Conservation (phyloP, 805 yeast species). For the Zygotorulaspora chibaensis region DNA sequence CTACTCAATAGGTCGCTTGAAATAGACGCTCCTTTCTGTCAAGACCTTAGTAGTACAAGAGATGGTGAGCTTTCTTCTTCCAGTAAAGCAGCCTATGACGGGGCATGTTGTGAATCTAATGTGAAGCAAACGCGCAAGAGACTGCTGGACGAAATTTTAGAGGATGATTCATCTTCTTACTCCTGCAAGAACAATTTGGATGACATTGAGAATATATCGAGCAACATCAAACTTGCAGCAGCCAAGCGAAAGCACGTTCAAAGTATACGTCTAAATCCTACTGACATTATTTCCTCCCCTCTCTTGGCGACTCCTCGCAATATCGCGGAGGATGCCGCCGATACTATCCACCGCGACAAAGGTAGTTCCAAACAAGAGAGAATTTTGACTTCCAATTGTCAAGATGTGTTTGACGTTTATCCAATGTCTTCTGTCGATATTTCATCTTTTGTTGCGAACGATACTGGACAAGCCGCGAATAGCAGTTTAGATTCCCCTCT, state of each 20-base stretch:
- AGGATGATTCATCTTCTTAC: slow-evolving; percentile 13
- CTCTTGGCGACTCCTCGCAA: not conserved
- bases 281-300: not conserved
- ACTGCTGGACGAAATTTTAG: slow-evolving; percentile 17
- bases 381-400: not conserved
- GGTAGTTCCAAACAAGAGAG: not conserved
- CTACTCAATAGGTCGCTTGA: slow-evolving; percentile 16
- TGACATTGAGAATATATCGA: slow-evolving; percentile 1
- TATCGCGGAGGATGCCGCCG: too few relatives aligned
- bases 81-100: not conserved
- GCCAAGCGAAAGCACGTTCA: slow-evolving; percentile 19
- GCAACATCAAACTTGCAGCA: slow-evolving; percentile 18
- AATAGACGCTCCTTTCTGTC: slow-evolving; percentile 21
- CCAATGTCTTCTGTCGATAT: not conserved
- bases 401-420: not conserved
- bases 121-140: slow-evolving; percentile 3
- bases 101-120: not conserved
- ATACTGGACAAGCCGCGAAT: too few relatives aligned
- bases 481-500: too few relatives aligned
- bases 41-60: slow-evolving; percentile 18
- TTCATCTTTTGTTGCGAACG: not conserved
- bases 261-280: slow-evolving; percentile 16
- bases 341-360: not conserved
- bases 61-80: slow-evolving; percentile 1
- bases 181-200: not conserved